Percentiles rank a stretch among this genome's conserved stretches.
phyloP scores from a whole-genome alignment of 495 filamentous ascomycete genomes.

The Coniosporium apollinis region DNA sequence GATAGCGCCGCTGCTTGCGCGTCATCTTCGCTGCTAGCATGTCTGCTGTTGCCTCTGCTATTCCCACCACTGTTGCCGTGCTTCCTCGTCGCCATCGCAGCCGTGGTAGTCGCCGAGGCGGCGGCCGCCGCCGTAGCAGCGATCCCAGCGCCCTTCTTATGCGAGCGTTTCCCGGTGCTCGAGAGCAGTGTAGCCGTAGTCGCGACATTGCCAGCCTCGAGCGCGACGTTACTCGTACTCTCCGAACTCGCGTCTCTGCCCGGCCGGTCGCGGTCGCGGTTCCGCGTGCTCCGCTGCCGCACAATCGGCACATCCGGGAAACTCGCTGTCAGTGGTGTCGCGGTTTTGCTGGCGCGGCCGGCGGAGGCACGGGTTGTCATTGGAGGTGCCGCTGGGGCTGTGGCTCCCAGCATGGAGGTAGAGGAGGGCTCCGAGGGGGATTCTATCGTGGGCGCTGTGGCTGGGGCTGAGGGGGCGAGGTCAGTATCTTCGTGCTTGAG shows the following conservation, averaged over 20 bases:
- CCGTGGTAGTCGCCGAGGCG: neutral
- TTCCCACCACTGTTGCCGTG: neutral
- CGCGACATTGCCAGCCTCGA: neutral
- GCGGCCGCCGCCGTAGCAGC: neutral
- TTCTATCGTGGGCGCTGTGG: too few relatives aligned
- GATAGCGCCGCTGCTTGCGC: slow-evolving; percentile 6
- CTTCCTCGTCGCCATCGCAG: neutral
- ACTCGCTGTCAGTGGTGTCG: slow-evolving; percentile 8
- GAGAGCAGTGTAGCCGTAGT: too few relatives aligned
- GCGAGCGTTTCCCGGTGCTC: too few relatives aligned
- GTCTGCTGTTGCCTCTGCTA: neutral
- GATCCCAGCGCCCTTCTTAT: too few relatives aligned
- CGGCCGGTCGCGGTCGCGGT: neutral
- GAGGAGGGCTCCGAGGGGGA: neutral
- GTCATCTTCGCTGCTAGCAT: slow-evolving; percentile 27
- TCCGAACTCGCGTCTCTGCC: neutral
- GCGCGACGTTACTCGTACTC: neutral
- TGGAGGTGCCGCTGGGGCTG: slow-evolving; percentile 2
- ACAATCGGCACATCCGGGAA: slow-evolving; percentile 9
- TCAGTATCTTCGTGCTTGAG: slow-evolving; percentile 1
- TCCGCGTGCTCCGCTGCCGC: slow-evolving; percentile 11
- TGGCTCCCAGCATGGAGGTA: neutral
- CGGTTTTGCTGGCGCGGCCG: slow-evolving; percentile 10
- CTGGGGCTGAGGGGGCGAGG: too few relatives aligned
- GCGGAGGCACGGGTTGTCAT: slow-evolving; percentile 8